Base-by-base conservation (phyloP, 176 grass and related monocot genomes). In the Musa acuminata region DNA sequence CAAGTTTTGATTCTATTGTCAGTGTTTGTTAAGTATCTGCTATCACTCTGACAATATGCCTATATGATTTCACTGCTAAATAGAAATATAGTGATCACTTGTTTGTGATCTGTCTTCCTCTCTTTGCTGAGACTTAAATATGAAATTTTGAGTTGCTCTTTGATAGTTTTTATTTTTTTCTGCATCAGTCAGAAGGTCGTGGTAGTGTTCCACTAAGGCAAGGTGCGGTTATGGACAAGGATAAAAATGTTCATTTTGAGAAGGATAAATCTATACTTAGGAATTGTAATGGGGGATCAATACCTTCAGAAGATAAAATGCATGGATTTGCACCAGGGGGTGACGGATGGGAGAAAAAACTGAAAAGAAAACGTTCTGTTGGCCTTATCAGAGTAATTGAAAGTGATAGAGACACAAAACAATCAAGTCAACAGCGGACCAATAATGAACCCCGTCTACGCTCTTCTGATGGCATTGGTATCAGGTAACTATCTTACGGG, bases 311-410 rank as follows among this genome's bases (percentile, higher is more conserved):
- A 63, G 92, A 89, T 7, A 96, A 96, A 80, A 73, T 85, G 50
- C 82, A 72, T 57, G 78, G 49, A 58, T 77, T 92, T 67, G 76
- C 92, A 75, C 77, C 92, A 50, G 88, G 83, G 8, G 54, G 88
- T 74, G 92, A 96, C 63, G 92, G 76, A 9, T 91, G 86, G 88
- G 92, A 89, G 58, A 96, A 89, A 77, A 96, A 89, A 66, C 53
- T 91, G 78, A 92, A 82, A 77, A 75, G 89, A 26, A 92, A 80
- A 53, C 84, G 87, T 64, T 96, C 89, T 73, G 78, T 92, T 69
- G 89, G 92, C 48, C 80, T 86, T 54, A 91, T 75, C 80, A 86
- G 92, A 85, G 52, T 60, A 55, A 91, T 9, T 20, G 89, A 96
- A 62, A 67, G 74, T 35, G 89, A 91, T 53, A 76, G 80, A 72